These are phyloP conservation scores for Neospermospora avenae DNA, from an alignment of 2,329 filamentous ascomycete species.

Conservation along the genomic window DNA sequence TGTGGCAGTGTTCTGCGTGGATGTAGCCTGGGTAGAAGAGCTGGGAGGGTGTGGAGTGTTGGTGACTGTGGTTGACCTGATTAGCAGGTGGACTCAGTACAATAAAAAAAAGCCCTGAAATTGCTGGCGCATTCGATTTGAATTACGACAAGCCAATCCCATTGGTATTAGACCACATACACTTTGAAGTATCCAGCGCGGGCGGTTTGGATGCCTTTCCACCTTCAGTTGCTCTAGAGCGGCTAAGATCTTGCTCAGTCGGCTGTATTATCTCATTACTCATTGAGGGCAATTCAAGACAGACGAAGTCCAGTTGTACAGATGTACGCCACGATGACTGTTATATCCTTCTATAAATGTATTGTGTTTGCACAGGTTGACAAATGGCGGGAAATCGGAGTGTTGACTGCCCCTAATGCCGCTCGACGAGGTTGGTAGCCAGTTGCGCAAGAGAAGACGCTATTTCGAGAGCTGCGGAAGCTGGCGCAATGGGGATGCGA, in stretches of 20 bases:
- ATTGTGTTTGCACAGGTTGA: conserved; percentile 25
- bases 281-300: conserved; percentile 36
- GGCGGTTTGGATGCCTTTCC: conserved; percentile 32
- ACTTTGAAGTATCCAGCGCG: conserved; percentile 33
- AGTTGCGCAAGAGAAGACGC: conserved; percentile 17
- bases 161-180: conserved; percentile 23
- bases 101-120: neutral
- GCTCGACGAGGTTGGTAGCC: conserved; percentile 12
- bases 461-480: conserved; percentile 10
- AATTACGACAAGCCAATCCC: neutral
- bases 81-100: conserved; percentile 24
- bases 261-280: conserved; percentile 37
- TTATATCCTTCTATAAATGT: neutral
- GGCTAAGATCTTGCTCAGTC: conserved; percentile 35
- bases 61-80: conserved; percentile 22
- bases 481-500: conserved; percentile 22
- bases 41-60: conserved; percentile 31
- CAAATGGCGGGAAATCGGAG: conserved; percentile 2
- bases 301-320: conserved; percentile 12
- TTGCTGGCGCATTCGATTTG: conserved; percentile 10
- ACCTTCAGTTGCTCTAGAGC: conserved; percentile 31
- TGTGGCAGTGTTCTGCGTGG: conserved; percentile 31
- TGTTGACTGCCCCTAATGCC: conserved; percentile 16
- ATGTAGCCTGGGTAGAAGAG: conserved; percentile 30
- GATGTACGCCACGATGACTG: conserved; percentile 12